Conservation (phyloP, 2,329 filamentous ascomycete genomes). For the Pezicula rhizophila region DNA sequence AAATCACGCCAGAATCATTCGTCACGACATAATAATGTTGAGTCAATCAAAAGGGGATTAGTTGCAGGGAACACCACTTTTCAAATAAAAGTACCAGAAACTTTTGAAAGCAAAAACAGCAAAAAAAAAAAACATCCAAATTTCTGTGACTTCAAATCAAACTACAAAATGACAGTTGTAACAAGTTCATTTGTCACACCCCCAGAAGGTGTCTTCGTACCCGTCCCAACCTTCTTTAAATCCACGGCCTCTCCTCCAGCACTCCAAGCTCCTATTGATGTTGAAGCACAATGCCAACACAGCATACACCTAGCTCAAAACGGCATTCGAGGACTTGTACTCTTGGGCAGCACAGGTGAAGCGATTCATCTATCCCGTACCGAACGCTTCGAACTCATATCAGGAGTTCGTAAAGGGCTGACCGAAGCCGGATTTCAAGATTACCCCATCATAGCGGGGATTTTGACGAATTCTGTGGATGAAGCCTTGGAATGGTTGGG, state of each 20-base stretch:
- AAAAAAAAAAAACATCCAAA: neutral
- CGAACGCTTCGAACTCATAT: slow-evolving; percentile 48
- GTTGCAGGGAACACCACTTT: too few species aligned
- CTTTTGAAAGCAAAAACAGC: neutral
- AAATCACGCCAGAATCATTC: too few species aligned
- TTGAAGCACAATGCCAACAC: slow-evolving; percentile 49
- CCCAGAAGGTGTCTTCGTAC: slow-evolving; percentile 46
- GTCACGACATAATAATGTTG: too few species aligned
- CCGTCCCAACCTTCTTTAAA: slow-evolving; percentile 53
- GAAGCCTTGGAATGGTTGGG: slow-evolving; percentile 44
- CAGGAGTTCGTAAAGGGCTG: slow-evolving; percentile 46
- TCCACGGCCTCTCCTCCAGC: slow-evolving; percentile 6
- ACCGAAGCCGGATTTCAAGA: slow-evolving; percentile 47
- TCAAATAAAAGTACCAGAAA: too few species aligned
- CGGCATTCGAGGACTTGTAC: slow-evolving; percentile 52
- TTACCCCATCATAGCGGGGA: slow-evolving; percentile 52
- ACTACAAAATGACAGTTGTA: slow-evolving; percentile 1
- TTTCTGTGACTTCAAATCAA: neutral
- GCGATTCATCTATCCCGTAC: slow-evolving; percentile 50
- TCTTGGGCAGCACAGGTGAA: slow-evolving; percentile 57
- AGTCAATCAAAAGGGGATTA: too few species aligned
- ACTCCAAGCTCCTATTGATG: slow-evolving; percentile 38
- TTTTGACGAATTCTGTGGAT: slow-evolving; percentile 48
- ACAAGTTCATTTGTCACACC: slow-evolving; percentile 22
- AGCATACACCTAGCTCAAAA: slow-evolving; percentile 50